Evolutionary conservation across 352 stramenopile species (phyloP), one percentile per base, ranked within the genome.

Genomic region (Halophytophthora batemanensis): DNA sequence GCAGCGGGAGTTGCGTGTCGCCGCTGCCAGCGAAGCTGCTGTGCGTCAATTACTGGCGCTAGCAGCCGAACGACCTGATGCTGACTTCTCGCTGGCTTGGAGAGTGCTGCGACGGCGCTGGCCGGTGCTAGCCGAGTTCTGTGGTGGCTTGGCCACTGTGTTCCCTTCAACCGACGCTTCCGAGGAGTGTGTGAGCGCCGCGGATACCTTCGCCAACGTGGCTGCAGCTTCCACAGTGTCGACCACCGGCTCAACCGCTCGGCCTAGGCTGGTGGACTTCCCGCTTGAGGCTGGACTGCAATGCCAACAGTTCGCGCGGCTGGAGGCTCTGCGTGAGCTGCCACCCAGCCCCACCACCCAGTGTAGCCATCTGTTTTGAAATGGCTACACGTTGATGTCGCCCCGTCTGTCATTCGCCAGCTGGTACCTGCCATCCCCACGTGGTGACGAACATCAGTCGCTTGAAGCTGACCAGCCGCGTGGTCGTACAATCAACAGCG

Each of bases 231-330:
- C 28, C 17, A 0, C 42, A 22, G 11, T n/a, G 35, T n/a, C 25
- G 1, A 23, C 12, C 18, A 28, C 12, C 25, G 8, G 8, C 28
- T 17, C 14, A 28, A 34, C 15, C 31, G n/a, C 33, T 22, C 38
- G 29, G 22, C 29, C 17, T 29, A 45, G 29, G 45, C 22, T 53
- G 1, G 29, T 40, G 2, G 23, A 53, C 29, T 66, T 53, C 14
- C 11, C 36, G n/a, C 53, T 66, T 28, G 59, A 63, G 35, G 42
- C 47, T 22, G 50, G 25, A 5, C 25, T 66, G 23, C 59, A 66
- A 31, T 63, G 59, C 29, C 47, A 66, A 22, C 59, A 66, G 25
- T 66, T 66, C 40, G 18, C 41, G 35, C n/a, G 7, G 15, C 23
- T 66, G 25, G 46, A 63, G 19, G 46, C 45, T 21, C 18, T 59